Base-by-base conservation (phyloP, 2,329 filamentous ascomycete genomes). In the Scytalidium lignicola region DNA sequence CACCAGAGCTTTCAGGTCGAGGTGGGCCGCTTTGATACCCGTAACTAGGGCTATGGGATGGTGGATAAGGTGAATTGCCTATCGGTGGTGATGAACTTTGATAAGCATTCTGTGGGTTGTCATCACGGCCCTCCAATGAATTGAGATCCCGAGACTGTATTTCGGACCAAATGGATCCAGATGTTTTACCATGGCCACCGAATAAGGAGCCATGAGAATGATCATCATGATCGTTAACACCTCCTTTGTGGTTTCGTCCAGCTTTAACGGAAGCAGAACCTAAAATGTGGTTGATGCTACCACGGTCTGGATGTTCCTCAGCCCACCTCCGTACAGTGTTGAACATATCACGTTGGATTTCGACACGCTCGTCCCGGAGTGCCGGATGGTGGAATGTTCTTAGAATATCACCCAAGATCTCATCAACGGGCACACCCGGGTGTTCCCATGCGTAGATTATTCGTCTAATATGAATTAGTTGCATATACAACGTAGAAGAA, bases 371-470 rank as follows among this genome's bases (percentile, higher is more conserved):
- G 58, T 93, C 80, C 20, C 92, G 85, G 23, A 90, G 74, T 6
- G 87, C 86, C 1, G 93, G 93, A 64, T 99, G 93, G 66, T 99
- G 93, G 72, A 97, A 95, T 10, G 89, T 83, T 20, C 81, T 80
- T 43, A 90, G 72, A 39, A 95, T 82, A 58, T 97, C 92, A 54
- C 88, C 75, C 54, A 91, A 75, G 1, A 97, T 86, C 67, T 95
- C 87, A 32, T 95, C 80, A 3, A 93, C 85, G 0, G 89, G 82
- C 0, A 96, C 83, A 41, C 85, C 82, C 2, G 86, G 80, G 64
- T 97, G 88, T 56, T 97, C 88, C 90, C 91, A 97, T 3, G 91
- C 92, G 63, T 92, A 95, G 18, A 99, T 76, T 43, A 97, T 73
- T 28, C 92, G 87, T 2, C 79, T 82, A 54, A 18, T 15, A 26